Evolutionary conservation across 78 protist species (phyloP).

Genomic region (Planoprotostelium fungivorum): DNA sequence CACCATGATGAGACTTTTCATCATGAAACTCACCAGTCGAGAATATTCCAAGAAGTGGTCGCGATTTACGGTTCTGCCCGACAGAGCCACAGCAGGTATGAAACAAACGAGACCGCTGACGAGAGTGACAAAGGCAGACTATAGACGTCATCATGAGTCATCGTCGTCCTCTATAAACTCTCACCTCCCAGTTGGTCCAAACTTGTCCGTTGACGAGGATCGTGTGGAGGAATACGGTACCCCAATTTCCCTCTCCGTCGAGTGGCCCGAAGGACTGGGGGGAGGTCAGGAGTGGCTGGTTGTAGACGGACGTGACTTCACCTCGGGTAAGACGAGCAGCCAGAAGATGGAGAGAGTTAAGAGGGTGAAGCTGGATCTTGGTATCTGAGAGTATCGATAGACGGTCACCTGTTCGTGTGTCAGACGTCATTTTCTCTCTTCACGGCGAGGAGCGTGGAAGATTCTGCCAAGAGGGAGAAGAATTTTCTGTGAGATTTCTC

Average conservation of each 20-base stretch:
- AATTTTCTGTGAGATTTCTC: too few relatives aligned
- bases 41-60: not conserved
- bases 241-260: not conserved
- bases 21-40: too few relatives aligned
- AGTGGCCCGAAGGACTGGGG: not conserved
- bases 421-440: too few relatives aligned
- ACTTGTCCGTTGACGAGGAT: not conserved
- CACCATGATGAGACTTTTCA: not conserved
- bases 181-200: not conserved
- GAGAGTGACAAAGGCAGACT: not conserved
- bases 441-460: too few relatives aligned
- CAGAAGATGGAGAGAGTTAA: too few relatives aligned
- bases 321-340: too few relatives aligned
- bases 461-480: too few relatives aligned
- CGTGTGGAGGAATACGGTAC: not conserved
- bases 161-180: not conserved
- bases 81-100: not conserved
- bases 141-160: not conserved
- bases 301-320: too few relatives aligned
- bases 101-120: not conserved
- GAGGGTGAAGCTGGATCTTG: too few relatives aligned
- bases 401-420: too few relatives aligned
- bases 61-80: not conserved
- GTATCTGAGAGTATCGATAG: too few relatives aligned
- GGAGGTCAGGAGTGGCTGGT: too few relatives aligned